phyloP scores from a whole-genome alignment of 1,284 basidiomycete genomes.

The Cronartium ribicola region DNA sequence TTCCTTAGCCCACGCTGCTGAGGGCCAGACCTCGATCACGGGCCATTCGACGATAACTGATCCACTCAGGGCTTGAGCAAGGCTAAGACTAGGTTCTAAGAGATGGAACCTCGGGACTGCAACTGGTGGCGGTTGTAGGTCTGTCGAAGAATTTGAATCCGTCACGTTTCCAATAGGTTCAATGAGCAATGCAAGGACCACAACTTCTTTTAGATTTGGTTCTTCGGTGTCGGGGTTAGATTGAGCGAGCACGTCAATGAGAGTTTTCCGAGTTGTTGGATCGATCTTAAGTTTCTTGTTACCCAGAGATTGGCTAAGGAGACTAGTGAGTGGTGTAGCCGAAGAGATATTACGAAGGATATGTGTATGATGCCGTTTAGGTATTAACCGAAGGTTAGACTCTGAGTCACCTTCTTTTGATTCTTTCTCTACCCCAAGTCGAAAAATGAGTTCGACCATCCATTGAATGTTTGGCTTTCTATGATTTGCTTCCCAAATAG shows the following conservation, averaged over 20 bases:
- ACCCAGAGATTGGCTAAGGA: conserved; percentile 23
- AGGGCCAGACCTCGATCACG: conserved; percentile 28
- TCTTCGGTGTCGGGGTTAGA: neutral
- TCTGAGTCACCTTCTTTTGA: neutral
- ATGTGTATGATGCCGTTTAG: neutral
- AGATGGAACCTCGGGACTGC: conserved; percentile 7
- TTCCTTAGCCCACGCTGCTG: conserved; percentile 2
- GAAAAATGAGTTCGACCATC: conserved; percentile 33
- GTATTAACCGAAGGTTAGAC: neutral
- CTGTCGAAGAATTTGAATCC: neutral
- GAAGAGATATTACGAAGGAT: conserved; percentile 26
- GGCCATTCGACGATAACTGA: conserved; percentile 35
- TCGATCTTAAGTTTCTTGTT: conserved; percentile 25
- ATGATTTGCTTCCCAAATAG: neutral
- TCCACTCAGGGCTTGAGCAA: conserved; percentile 12
- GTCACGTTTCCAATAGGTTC: neutral
- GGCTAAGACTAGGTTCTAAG: neutral
- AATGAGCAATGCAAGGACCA: neutral
- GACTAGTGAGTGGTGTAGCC: conserved; percentile 4
- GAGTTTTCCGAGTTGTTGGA: neutral
- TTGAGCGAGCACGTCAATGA: neutral
- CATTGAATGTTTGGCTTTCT: conserved; percentile 26
- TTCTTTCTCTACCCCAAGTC: neutral
- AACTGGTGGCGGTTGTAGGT: neutral
- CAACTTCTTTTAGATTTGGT: conserved; percentile 2